These are phyloP conservation scores for Lecanicillium sp. DNA, from an alignment of 2,329 filamentous ascomycete genomes.

Conservation along the genomic window DNA sequence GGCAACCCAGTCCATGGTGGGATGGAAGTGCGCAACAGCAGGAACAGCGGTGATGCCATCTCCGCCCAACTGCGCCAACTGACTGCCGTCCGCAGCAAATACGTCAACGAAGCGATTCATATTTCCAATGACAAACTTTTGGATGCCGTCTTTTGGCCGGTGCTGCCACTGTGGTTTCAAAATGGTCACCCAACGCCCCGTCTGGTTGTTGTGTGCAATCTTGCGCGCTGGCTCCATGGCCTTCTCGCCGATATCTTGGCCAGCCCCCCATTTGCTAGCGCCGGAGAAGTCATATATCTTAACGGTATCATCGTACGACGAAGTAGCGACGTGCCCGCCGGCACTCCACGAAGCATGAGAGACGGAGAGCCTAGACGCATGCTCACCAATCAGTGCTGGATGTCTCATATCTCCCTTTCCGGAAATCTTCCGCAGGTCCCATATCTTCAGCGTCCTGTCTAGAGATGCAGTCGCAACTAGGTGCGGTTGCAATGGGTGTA, in stretches of 20 bases:
- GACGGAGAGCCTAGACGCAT: constrained; percentile 75
- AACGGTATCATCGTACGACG: constrained; percentile 89
- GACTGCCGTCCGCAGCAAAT: constrained; percentile 72
- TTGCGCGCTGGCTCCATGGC: constrained; percentile 62
- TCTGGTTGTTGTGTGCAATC: constrained; percentile 90
- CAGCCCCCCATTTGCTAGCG: constrained; percentile 50
- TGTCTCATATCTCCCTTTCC: constrained; percentile 52
- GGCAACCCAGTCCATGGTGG: constrained; percentile 81
- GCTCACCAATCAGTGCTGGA: constrained; percentile 70
- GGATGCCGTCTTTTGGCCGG: constrained; percentile 66
- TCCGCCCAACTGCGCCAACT: constrained; percentile 79
- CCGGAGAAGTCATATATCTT: constrained; percentile 80
- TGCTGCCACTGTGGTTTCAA: constrained; percentile 82
- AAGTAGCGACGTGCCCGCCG: constrained; percentile 79
- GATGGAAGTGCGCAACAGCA: constrained; percentile 85
- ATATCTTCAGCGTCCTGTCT: constrained; percentile 82
- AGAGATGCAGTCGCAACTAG: constrained; percentile 83
- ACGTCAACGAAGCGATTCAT: constrained; percentile 98
- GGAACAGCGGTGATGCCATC: constrained; percentile 93
- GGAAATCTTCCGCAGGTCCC: constrained; percentile 78
- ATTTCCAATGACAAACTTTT: constrained; percentile 88
- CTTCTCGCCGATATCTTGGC: constrained; percentile 47
- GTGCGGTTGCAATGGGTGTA: constrained; percentile 74
- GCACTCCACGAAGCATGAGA: constrained; percentile 88
- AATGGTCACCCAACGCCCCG: constrained; percentile 85